Percentiles rank a stretch among this genome's conserved stretches.
Conservation (phyloP, 257 asterid genomes). For the Voacanga thouarsii region DNA sequence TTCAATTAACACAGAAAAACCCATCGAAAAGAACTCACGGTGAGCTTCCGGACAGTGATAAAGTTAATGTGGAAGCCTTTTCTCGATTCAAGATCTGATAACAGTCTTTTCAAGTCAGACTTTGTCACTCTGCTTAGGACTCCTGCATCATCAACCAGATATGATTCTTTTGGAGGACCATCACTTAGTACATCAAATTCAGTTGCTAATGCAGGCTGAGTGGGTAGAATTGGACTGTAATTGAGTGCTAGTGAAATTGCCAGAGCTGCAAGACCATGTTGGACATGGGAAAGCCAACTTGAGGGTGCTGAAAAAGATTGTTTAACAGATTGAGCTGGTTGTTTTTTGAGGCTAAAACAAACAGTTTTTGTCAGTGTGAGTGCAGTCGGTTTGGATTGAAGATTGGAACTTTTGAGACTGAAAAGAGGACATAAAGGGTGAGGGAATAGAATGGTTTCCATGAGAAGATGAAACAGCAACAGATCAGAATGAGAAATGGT, state of each 20-base stretch:
- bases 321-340: conserved; percentile 24
- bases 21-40: conserved; percentile 45
- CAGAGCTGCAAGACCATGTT: conserved; percentile 77
- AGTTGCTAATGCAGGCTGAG: conserved; percentile 65
- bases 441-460: conserved; percentile 91
- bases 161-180: conserved; percentile 75
- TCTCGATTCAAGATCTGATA: conserved; percentile 86
- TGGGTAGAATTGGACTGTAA: conserved; percentile 47
- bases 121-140: conserved; percentile 87
- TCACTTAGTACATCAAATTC: conserved; percentile 83
- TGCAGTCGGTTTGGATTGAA: conserved; percentile 39
- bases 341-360: conserved; percentile 48
- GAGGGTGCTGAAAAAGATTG: conserved; percentile 39
- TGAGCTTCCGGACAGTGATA: conserved; percentile 92
- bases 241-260: conserved; percentile 83
- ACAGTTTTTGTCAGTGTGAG: conserved; percentile 41
- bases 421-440: conserved; percentile 56
- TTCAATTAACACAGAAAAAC: neutral
- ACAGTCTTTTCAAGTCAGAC: conserved; percentile 77
- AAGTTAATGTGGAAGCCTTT: conserved; percentile 85
- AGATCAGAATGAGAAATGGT: conserved; percentile 20
- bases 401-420: conserved; percentile 36
- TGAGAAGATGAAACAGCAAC: conserved; percentile 20
- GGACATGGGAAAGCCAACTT: conserved; percentile 64
- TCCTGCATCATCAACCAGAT: conserved; percentile 87